phyloP scores from a whole-genome alignment of 352 stramenopile species.

The Blastocystis sp. region DNA sequence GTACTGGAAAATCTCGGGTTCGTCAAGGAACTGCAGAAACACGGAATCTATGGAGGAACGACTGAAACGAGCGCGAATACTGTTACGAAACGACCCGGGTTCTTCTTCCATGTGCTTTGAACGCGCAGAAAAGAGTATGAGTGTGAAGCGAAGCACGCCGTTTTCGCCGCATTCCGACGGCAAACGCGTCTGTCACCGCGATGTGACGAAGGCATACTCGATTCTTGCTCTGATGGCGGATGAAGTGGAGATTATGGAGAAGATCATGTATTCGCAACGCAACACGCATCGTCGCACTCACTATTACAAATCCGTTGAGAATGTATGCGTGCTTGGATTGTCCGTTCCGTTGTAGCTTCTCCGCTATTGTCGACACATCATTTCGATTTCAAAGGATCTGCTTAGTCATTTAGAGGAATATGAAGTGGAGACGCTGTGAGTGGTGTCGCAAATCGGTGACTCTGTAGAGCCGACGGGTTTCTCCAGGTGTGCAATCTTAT shows the following conservation, averaged over 20 bases:
- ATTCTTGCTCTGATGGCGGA: constrained; percentile 40
- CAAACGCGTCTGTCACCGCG: constrained; percentile 2
- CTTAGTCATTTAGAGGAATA: constrained; percentile 3
- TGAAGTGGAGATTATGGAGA: constrained; percentile 45
- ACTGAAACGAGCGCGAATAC: not conserved
- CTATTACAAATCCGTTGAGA: constrained; percentile 39
- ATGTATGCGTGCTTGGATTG: not conserved
- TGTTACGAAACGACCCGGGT: not conserved
- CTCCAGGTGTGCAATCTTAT: constrained; percentile 54
- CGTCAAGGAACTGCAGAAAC: constrained; percentile 59
- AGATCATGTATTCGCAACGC: constrained; percentile 33
- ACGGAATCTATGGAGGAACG: constrained; percentile 34
- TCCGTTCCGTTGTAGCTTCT: not conserved
- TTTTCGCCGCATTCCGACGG: not conserved
- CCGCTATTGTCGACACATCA: constrained; percentile 40
- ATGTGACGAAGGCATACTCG: not conserved
- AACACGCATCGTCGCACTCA: constrained; percentile 34
- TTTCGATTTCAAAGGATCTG: constrained; percentile 24
- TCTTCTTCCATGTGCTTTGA: constrained; percentile 29
- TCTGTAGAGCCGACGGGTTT: constrained; percentile 34
- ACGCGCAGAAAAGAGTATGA: constrained; percentile 37
- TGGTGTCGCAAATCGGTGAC: not conserved
- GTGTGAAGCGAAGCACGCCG: not conserved
- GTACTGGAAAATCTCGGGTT: constrained; percentile 50
- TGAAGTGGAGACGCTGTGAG: not conserved